Percentiles rank a stretch among this genome's conserved stretches.
Evolutionary conservation across 257 asterid species (phyloP).

Genomic region (Avicennia marina): DNA sequence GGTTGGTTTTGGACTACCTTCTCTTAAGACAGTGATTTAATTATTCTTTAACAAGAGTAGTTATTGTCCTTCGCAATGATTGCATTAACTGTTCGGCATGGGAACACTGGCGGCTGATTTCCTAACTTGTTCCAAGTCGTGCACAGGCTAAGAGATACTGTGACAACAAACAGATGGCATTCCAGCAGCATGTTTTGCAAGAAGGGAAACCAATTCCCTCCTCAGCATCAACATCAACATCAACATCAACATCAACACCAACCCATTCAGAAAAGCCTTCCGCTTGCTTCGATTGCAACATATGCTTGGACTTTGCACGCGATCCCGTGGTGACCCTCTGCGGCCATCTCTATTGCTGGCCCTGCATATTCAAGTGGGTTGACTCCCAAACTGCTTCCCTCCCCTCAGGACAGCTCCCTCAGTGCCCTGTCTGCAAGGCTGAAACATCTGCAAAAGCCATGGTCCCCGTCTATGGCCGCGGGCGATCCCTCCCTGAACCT

Average conservation of each 20-base stretch:
- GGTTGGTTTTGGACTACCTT: too few relatives aligned
- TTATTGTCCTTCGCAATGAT: too few relatives aligned
- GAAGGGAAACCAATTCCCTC: not conserved
- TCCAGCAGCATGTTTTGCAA: not conserved
- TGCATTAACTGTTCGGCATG: too few relatives aligned
- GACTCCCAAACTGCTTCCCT: slow-evolving; percentile 1
- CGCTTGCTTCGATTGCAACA: slow-evolving; percentile 22
- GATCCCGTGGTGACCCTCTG: slow-evolving; percentile 28
- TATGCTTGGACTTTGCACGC: slow-evolving; percentile 18
- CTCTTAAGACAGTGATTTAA: too few relatives aligned
- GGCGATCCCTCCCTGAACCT: slow-evolving; percentile 4
- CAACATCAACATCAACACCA: not conserved
- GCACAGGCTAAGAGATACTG: not conserved
- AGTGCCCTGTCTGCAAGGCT: slow-evolving; percentile 37
- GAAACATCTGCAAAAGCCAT: slow-evolving; percentile 21
- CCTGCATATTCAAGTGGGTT: slow-evolving; percentile 35
- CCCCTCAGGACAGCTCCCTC: slow-evolving; percentile 17
- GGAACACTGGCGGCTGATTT: too few relatives aligned
- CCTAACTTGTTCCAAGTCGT: too few relatives aligned
- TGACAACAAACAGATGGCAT: not conserved
- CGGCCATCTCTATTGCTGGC: slow-evolving; percentile 34
- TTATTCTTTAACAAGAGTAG: too few relatives aligned
- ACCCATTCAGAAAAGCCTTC: not conserved
- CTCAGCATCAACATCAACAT: too few relatives aligned
- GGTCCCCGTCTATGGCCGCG: slow-evolving; percentile 35